Conservation (phyloP, 441 rosid genomes). For the Viola pubescens region DNA sequence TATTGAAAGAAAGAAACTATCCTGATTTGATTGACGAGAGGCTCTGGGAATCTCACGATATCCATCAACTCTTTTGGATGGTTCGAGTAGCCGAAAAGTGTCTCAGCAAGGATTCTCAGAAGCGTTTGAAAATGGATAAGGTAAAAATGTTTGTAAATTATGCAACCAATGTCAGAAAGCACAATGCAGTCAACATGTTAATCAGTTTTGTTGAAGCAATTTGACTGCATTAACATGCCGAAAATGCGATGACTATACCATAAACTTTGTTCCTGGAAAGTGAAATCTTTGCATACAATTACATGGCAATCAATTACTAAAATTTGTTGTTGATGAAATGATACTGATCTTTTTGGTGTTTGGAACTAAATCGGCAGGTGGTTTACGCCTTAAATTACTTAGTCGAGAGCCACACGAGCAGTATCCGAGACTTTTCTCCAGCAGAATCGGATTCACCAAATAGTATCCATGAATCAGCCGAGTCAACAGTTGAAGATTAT, state of each 20-base stretch:
- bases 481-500: constrained; percentile 22
- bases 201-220: no score
- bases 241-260: no score
- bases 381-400: constrained; percentile 36
- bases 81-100: constrained; percentile 47
- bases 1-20: constrained; percentile 40
- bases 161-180: neutral
- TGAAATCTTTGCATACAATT: no score
- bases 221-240: no score
- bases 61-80: constrained; percentile 56
- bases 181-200: neutral
- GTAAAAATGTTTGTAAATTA: constrained; percentile 12
- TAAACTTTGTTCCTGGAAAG: no score
- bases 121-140: constrained; percentile 34
- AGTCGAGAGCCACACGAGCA: constrained; percentile 23
- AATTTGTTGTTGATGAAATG: no score
- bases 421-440: constrained; percentile 32
- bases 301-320: no score
- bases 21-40: constrained; percentile 43
- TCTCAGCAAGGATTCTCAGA: constrained; percentile 37
- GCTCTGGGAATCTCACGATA: constrained; percentile 35
- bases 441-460: constrained; percentile 29
- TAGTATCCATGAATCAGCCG: constrained; percentile 25
- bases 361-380: constrained; percentile 29
- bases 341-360: neutral